phyloP scores from a whole-genome alignment of 768 basidiomycete species.

The Ramaria sp. region DNA sequence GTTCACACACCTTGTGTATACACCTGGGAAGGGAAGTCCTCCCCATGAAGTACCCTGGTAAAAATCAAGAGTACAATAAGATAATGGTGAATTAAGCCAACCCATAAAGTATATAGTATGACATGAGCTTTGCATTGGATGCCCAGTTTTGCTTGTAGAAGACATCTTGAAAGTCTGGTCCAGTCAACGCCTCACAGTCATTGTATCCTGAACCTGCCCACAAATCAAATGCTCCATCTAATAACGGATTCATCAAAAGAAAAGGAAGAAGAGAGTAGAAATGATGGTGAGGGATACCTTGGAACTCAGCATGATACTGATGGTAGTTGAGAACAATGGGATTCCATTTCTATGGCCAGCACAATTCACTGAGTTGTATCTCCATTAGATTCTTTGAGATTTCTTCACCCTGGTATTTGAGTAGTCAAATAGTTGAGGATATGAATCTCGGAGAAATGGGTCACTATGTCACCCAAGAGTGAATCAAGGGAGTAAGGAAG shows the following conservation, averaged over 20 bases:
- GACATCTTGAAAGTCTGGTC: conserved; percentile 65
- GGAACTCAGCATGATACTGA: conserved; percentile 49
- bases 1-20: conserved; percentile 33
- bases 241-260: conserved; percentile 41
- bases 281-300: conserved; percentile 10
- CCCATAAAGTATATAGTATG: conserved; percentile 82
- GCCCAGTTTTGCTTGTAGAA: conserved; percentile 75
- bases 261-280: background rate
- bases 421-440: conserved; percentile 76
- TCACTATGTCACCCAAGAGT: conserved; percentile 21
- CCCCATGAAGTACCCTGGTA: conserved; percentile 48
- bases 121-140: conserved; percentile 70
- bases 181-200: conserved; percentile 54
- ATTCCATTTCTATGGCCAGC: conserved; percentile 32
- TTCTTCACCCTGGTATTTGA: conserved; percentile 40
- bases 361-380: background rate
- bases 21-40: conserved; percentile 66
- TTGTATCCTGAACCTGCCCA: conserved; percentile 52
- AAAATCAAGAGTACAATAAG: background rate
- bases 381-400: background rate
- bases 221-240: conserved; percentile 71
- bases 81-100: conserved; percentile 18
- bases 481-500: background rate
- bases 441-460: conserved; percentile 40
- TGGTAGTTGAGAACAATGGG: conserved; percentile 53